These are phyloP conservation scores for Lactifluus volemus DNA, from an alignment of 768 basidiomycete species.

Conservation along the genomic window DNA sequence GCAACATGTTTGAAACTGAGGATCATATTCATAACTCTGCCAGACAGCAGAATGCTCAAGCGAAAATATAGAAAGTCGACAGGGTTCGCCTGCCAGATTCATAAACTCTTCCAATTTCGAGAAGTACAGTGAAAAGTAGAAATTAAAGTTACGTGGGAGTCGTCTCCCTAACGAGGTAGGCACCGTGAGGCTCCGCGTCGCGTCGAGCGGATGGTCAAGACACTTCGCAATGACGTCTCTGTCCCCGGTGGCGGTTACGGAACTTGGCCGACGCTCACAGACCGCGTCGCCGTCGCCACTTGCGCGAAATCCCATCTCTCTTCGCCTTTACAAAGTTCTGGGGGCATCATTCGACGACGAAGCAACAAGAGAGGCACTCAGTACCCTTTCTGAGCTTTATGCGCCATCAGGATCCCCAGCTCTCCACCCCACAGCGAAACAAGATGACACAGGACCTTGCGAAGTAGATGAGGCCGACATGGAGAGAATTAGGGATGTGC, in stretches of 20 bases:
- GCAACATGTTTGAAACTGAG: no score
- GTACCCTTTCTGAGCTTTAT: slow-evolving; percentile 79
- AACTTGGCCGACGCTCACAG: slow-evolving; percentile 21
- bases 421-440: slow-evolving; percentile 23
- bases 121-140: no score
- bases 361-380: slow-evolving; percentile 70
- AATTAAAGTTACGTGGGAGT: no score
- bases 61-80: no score
- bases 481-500: slow-evolving; percentile 13
- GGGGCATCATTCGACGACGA: slow-evolving; percentile 72
- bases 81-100: no score
- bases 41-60: no score
- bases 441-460: slow-evolving; percentile 31
- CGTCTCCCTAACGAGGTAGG: no score
- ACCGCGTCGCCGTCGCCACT: slow-evolving; percentile 20
- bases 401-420: slow-evolving; percentile 23
- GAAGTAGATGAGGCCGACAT: slow-evolving; percentile 27
- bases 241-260: slow-evolving; percentile 21
- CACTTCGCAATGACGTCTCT: slow-evolving; percentile 1
- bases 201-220: neutral
- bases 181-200: neutral
- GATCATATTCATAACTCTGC: no score
- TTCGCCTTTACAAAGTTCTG: slow-evolving; percentile 85
- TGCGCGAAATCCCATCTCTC: slow-evolving; percentile 65
- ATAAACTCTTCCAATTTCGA: no score